Conservation (phyloP, 2,329 filamentous ascomycete species). For the Exophiala alcalophila region DNA sequence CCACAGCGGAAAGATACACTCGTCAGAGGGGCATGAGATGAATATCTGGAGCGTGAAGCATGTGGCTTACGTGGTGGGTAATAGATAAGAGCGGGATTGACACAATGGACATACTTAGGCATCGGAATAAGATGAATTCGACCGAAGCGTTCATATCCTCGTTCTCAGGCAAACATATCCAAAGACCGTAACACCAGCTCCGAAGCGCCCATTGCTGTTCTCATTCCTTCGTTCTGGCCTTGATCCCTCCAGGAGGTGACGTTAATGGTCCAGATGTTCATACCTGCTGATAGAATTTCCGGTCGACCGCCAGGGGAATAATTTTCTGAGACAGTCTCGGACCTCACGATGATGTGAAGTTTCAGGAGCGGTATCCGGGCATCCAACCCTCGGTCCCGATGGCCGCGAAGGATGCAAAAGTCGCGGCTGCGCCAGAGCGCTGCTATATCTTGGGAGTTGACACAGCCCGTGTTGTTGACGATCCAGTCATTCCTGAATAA, state of each 20-base stretch:
- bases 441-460: slow-evolving; percentile 4
- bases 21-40: too few relatives aligned
- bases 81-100: too few relatives aligned
- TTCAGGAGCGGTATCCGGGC: slow-evolving; percentile 9
- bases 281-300: slow-evolving; percentile 2
- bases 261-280: slow-evolving; percentile 20
- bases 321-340: slow-evolving; percentile 2
- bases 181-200: slow-evolving; percentile 10
- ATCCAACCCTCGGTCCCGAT: slow-evolving; percentile 12
- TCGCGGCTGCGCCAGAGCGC: slow-evolving; percentile 10
- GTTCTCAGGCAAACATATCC: slow-evolving; percentile 4
- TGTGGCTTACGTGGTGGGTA: too few relatives aligned
- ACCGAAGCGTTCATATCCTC: too few relatives aligned
- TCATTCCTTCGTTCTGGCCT: background rate
- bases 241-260: slow-evolving; percentile 5
- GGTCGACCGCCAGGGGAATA: slow-evolving; percentile 4
- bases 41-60: too few relatives aligned
- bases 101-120: too few relatives aligned
- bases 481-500: slow-evolving; percentile 20
- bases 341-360: slow-evolving; percentile 5
- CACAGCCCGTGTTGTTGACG: slow-evolving; percentile 4
- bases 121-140: too few relatives aligned
- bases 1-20: too few relatives aligned
- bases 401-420: slow-evolving; percentile 12
- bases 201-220: slow-evolving; percentile 2